Evolutionary conservation across 2,329 filamentous ascomycete genomes (phyloP), one percentile per base, ranked within the genome.

Genomic region (Verticillium zaregamsianum): DNA sequence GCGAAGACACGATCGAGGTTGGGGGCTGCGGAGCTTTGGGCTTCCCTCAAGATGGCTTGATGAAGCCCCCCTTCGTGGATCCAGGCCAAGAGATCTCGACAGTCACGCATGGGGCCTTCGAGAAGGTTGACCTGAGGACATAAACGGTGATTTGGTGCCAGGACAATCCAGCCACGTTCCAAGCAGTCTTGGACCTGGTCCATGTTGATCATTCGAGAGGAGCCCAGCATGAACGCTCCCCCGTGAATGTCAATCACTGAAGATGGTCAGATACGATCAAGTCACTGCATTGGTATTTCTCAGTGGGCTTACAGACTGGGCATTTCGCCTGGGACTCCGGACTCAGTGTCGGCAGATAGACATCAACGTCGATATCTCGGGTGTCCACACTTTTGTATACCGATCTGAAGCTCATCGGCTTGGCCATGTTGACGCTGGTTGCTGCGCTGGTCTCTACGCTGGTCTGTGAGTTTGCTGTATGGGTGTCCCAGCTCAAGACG

Each of bases 151-250:
- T 72, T 69, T 3, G 75, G 75, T 4, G 69, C 73, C 6, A 77
- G 61, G 2, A 77, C 73, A 56, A 79, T 75, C 76, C 74, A 78
- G 23, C 69, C 67, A 20, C 76, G 69, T 17, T 64, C 59, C 0
- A 77, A 69, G 54, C 76, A 77, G 64, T 78, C 76, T 9, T 69
- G 59, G 15, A 77, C 66, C 58, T 78, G 76, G 40, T 75, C 68
- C 20, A 68, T 66, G 49, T 76, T 77, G 61, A 79, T 71, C 71
- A 77, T 74, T 20, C 70, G 65, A 2, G 73, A 75, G 31, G 72
- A 69, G 11, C 75, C 76, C 31, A 78, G 73, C 73, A 78, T 77
- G 66, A 78, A 79, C 25, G 74, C 76, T n/a, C 76, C 76, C 55
- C 76, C 77, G 67, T 79, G 77, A 58, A 79, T 77, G 60, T 76